These are phyloP conservation scores for Auricularia sp. DNA, from an alignment of 768 basidiomycete genomes.

Conservation along the genomic window DNA sequence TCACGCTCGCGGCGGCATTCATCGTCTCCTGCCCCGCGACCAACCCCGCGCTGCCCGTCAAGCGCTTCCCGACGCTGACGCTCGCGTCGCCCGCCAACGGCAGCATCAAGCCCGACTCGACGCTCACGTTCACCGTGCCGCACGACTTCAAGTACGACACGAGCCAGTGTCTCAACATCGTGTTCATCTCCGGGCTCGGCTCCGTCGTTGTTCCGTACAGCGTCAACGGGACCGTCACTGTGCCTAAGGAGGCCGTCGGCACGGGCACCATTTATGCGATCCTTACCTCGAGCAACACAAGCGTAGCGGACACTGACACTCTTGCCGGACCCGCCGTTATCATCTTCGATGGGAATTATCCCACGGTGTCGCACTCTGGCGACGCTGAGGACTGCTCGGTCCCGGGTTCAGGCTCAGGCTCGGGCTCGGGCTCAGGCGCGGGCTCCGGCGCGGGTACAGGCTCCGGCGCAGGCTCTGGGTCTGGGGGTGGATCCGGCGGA, in stretches of 20 bases:
- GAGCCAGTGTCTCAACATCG: slow-evolving; percentile 26
- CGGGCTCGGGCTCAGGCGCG: no score
- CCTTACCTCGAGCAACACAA: slow-evolving; percentile 29
- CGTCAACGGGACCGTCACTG: slow-evolving; percentile 20
- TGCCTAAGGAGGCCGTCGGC: slow-evolving; percentile 29
- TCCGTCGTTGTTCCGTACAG: slow-evolving; percentile 25
- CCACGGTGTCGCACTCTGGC: slow-evolving; percentile 1
- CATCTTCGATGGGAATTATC: slow-evolving; percentile 28
- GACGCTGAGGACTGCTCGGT: no score
- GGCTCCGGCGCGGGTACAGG: no score
- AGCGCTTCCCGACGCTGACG: slow-evolving; percentile 28
- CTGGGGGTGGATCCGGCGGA: no score
- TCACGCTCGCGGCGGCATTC: slow-evolving; percentile 32
- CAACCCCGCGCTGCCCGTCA: slow-evolving; percentile 38
- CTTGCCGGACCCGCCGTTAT: slow-evolving; percentile 48
- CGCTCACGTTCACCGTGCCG: slow-evolving; percentile 19
- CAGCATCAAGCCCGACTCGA: slow-evolving; percentile 14
- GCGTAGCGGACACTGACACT: slow-evolving; percentile 34
- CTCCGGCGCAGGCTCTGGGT: no score
- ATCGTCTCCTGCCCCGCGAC: slow-evolving; percentile 42
- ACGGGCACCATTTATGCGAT: slow-evolving; percentile 43
- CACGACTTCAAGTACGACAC: slow-evolving; percentile 2
- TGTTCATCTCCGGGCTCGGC: slow-evolving; percentile 39
- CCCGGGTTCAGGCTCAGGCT: no score
- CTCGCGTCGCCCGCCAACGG: slow-evolving; percentile 17